Evolutionary conservation across 2,329 filamentous ascomycete species (phyloP), one percentile per base, ranked within the genome.

Genomic region (Hysterium pulicare): DNA sequence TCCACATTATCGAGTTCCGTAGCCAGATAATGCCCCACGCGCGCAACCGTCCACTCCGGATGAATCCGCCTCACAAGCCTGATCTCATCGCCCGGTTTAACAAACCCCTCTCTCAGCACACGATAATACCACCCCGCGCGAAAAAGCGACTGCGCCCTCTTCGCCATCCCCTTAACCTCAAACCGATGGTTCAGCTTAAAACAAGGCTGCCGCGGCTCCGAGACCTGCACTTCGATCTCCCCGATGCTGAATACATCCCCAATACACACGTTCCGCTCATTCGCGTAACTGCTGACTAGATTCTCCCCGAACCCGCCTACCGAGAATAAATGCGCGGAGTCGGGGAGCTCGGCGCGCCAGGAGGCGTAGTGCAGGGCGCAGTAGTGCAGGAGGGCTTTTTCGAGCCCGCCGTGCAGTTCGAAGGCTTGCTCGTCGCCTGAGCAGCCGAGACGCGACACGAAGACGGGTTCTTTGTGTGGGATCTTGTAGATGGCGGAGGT

Each of bases 121-220:
- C 81, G 75, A 50, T 84, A 84, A 56, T 84, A 78, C 82, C 81
- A 86, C 0, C 82, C 82, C 0, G 81, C 84, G 1, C 81, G 74
- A 44, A 77, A 77, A 2, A 68, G 68, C 47, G 73, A 71, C 62
- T 78, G 82, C 0, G 79, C 77, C 16, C 72, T 68, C 1, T 75
- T 75, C 3, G 81, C 78, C 61, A 85, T 83, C 46, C 81, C 76
- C 52, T 78, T 79, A 8, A 83, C 66, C 24, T 76, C 71, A 59
- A 86, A 86, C 1, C 82, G 78, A 52, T 84, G 81, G 56, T 85
- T 86, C 7, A 86, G 72, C 57, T 85, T 86, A 67, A 78, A 85
- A 65, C 82, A 85, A 8, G 82, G 82, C 50, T 81, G 76, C 13
- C 82, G 73, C 0, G 82, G 82, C 19, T 83, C 66, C 47, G 74